Evolutionary conservation across 2,329 filamentous ascomycete genomes (phyloP), one percentile per base, ranked within the genome.

Genomic region (Juglanconis juglandina): DNA sequence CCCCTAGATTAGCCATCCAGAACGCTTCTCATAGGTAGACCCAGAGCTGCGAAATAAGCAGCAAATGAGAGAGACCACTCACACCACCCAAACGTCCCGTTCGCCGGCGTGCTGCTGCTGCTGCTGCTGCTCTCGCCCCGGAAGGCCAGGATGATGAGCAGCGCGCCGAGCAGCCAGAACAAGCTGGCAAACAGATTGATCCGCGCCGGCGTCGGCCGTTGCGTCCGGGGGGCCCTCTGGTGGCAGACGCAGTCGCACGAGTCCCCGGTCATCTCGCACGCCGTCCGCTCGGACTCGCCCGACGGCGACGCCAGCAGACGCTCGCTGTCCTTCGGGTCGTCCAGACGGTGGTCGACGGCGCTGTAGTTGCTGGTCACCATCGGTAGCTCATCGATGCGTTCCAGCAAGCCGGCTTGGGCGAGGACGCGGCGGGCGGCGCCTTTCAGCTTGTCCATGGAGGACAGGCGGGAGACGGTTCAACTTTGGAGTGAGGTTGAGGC

Each of bases 31-130:
- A 47, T 5, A 44, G 30, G 17, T 2, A 49, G 9, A 17, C n/a
- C 2, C 1, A 17, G 54, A 39, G 24, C 13, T 14, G 2, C 34
- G 5, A 7, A 34, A 42, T 5, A 1, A 13, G 14, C 41, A n/a
- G 41, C 44, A 47, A 24, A n/a, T 2, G 24, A 11, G 46, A 24
- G 24, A 24, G 3, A 32, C 2, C 13, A 58, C 55, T 58, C 39
- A 58, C 55, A 58, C 48, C 55, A 58, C 7, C 55, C 55, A 58
- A 52, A 58, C 14, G 50, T 58, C n/a, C 55, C 55, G 34, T 58
- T 44, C 47, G 39, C 35, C 34, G 48, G 48, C 37, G n/a, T 34
- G 6, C 32, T 39, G 13, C 14, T 34, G 6, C 32, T 39, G 13
- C 14, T 34, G 6, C 32, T 39, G 13, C 14, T 34, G 9, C 46